These are phyloP conservation scores for Candida succiphila DNA, from an alignment of 805 yeast species.

Conservation along the genomic window DNA sequence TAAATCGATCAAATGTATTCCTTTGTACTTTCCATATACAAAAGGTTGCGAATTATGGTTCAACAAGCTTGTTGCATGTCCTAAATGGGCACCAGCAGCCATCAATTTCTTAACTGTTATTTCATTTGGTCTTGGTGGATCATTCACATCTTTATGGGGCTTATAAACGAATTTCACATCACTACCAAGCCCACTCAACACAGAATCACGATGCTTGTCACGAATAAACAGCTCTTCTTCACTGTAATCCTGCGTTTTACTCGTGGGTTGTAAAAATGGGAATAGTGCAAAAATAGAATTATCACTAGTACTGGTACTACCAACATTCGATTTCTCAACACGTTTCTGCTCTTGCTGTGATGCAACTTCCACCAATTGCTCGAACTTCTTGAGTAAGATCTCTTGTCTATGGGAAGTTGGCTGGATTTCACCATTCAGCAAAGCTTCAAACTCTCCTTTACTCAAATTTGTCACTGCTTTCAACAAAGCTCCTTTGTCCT, in stretches of 20 bases:
- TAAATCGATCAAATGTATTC: conserved; percentile 84
- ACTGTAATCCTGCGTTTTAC: conserved; percentile 57
- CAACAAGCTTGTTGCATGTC: conserved; percentile 76
- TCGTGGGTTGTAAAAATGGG: conserved; percentile 58
- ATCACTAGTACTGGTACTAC: not conserved
- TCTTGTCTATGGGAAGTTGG: conserved; percentile 21
- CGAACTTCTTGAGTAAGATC: conserved; percentile 15
- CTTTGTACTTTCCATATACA: conserved; percentile 80
- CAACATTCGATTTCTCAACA: not conserved
- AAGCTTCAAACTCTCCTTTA: conserved; percentile 15
- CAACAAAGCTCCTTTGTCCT: not conserved
- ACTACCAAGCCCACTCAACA: conserved; percentile 56
- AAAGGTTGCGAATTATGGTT: conserved; percentile 79
- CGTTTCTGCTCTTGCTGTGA: not conserved
- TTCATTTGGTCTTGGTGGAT: conserved; percentile 48
- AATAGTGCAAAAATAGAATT: conserved; percentile 21
- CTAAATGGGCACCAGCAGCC: conserved; percentile 93
- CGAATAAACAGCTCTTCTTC: conserved; percentile 70
- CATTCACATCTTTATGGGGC: conserved; percentile 56
- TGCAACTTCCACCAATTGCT: conserved; percentile 15
- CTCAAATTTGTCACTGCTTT: conserved; percentile 5
- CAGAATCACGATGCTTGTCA: conserved; percentile 50
- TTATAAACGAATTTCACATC: conserved; percentile 49
- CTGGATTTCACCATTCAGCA: conserved; percentile 13
- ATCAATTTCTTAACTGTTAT: conserved; percentile 60